Base-by-base conservation (phyloP, 2,329 filamentous ascomycete species). In the Fusarium falciforme region DNA sequence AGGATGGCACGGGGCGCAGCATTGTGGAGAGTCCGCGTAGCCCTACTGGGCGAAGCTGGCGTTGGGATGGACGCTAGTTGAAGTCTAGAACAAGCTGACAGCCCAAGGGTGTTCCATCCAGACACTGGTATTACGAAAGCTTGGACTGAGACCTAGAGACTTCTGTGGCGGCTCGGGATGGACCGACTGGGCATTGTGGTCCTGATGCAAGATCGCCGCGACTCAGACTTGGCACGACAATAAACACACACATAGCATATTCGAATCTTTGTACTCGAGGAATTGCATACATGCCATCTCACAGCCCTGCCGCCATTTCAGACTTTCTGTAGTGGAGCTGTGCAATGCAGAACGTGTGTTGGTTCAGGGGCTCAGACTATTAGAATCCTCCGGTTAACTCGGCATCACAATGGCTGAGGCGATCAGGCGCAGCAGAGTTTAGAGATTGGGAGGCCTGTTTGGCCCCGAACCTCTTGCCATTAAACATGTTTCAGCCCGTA, bases 11-110 rank as follows among this genome's bases (percentile, higher is more conserved):
- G 66, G 55, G 71, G 71, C 71, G 60, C 58, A 73, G 71, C 59
- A 64, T 57, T 57, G 33, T 67, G 62, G 65, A 66, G 72, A 70
- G 68, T 55, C 47, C 42, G 55, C 35, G 33, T 55, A 47, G 68
- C 33, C 57, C 40, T 44, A 44, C 42, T 68, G 42, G 61, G 62
- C 59, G 52, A 63, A 57, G 55, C 57, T 72, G 31, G 61, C 44
- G 70, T 67, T 67, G 70, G 70, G 33, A 67, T 66, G 44, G 49
- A 29, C 66, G 61, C 64, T 67, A 58, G 52, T 17, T 35, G 29
- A 20, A 59, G 70, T 65, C 72, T 73, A 64, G 61, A 75, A 64
- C 69, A 60, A 72, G 66, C 63, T 70, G 59, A 67, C 42, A 61
- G 35, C 36, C 31, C 55, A 42, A 55, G 17, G 47, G 10, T 29